Evolutionary conservation across 1,284 basidiomycete genomes (phyloP).

Genomic region (Ganoderma boninense): DNA sequence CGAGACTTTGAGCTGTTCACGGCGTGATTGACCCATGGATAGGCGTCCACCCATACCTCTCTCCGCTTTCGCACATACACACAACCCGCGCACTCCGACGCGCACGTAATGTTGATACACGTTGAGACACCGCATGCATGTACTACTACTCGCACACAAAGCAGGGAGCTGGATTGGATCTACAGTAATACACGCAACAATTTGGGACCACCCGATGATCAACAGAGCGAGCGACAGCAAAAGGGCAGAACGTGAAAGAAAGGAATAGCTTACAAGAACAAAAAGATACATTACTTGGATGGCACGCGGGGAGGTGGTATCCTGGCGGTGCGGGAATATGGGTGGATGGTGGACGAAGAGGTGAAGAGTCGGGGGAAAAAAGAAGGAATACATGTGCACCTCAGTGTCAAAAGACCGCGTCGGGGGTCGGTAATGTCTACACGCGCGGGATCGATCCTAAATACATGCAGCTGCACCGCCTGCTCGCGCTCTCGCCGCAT

Average conservation of each 20-base stretch:
- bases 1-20: neutral
- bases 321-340: neutral
- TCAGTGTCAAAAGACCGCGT: neutral
- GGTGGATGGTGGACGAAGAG: neutral
- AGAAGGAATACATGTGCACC: constrained; percentile 3
- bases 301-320: neutral
- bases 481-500: neutral
- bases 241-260: neutral
- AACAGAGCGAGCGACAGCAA: neutral
- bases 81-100: neutral
- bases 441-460: neutral
- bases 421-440: neutral
- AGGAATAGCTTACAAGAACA: neutral
- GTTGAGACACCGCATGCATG: constrained; percentile 26
- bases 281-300: neutral
- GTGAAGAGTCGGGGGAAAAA: neutral
- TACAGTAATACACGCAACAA: constrained; percentile 34
- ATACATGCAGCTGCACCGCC: neutral
- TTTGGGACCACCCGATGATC: constrained; percentile 31
- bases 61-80: constrained; percentile 3
- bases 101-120: neutral
- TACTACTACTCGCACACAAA: constrained; percentile 30
- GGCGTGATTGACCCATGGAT: neutral
- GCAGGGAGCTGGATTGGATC: constrained; percentile 25
- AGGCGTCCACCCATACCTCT: neutral